These are phyloP conservation scores for Pseudozyma hubeiensis DNA, from an alignment of 1,284 basidiomycete species.

Conservation along the genomic window DNA sequence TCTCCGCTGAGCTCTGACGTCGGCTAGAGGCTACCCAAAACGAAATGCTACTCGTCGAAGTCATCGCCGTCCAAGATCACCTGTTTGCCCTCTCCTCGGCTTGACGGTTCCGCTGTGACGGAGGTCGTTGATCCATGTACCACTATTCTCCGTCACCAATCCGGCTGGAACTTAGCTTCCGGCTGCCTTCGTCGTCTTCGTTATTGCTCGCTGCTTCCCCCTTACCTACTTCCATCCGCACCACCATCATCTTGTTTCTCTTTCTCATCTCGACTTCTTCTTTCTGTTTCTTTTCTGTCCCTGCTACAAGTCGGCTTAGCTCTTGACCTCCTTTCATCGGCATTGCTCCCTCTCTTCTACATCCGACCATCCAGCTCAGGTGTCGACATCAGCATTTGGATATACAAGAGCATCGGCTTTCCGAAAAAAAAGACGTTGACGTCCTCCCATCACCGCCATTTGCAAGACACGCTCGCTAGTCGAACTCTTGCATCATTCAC, in stretches of 20 bases:
- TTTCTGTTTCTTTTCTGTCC: conserved; percentile 7
- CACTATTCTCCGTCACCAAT: background rate
- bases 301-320: conserved; percentile 22
- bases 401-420: background rate
- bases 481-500: background rate
- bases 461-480: conserved; percentile 7
- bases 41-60: background rate
- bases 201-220: background rate
- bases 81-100: background rate
- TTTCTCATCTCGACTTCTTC: conserved; percentile 1
- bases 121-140: conserved; percentile 7
- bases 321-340: background rate
- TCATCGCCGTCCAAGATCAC: too few species aligned
- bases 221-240: conserved; percentile 8
- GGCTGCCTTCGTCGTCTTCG: background rate
- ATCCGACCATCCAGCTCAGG: background rate
- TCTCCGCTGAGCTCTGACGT: too few species aligned
- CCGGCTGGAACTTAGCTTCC: background rate
- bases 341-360: background rate
- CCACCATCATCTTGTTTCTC: conserved; percentile 34
- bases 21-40: background rate
- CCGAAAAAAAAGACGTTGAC: background rate
- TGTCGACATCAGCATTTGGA: too few species aligned
- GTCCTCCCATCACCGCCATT: background rate
- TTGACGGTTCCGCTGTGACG: background rate